Percentiles rank a stretch among this genome's conserved stretches.
These are phyloP conservation scores for Eimeria praecox DNA, from an alignment of 169 alveolate genomes.

Conservation along the genomic window DNA sequence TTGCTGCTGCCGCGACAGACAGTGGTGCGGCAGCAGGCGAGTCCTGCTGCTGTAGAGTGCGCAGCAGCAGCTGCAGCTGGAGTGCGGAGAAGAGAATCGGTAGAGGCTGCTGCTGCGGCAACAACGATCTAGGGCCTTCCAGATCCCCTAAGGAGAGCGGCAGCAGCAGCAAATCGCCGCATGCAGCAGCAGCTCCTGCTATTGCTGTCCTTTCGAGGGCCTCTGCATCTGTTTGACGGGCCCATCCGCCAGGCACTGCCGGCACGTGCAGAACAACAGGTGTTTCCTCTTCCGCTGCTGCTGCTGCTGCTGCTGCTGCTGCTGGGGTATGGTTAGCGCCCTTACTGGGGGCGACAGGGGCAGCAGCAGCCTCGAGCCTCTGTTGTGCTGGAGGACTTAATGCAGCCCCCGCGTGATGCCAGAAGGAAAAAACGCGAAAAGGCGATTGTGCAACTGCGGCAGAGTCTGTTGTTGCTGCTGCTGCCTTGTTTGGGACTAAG, in stretches of 20 bases:
- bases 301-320: not conserved
- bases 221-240: conserved; percentile 3
- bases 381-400: not conserved
- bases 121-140: conserved; percentile 6
- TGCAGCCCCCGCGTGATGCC: conserved; percentile 29
- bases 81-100: conserved; percentile 27
- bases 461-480: not conserved
- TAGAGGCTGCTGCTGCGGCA: conserved; percentile 61
- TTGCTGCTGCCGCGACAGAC: conserved; percentile 41
- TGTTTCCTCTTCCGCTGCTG: conserved; percentile 5
- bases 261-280: conserved; percentile 48
- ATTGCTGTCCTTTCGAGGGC: conserved; percentile 35
- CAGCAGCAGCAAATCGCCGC: conserved; percentile 72
- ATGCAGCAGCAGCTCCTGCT: conserved; percentile 66
- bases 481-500: not conserved
- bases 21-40: not conserved
- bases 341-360: not conserved
- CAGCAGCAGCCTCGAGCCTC: not conserved
- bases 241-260: conserved; percentile 41
- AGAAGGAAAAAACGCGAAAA: conserved; percentile 13
- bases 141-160: conserved; percentile 40
- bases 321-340: not conserved
- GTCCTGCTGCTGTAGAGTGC: not conserved
- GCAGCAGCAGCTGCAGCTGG: conserved; percentile 45
- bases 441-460: not conserved